A percentile compares a stretch with the other conserved stretches of the same genome.
Evolutionary conservation across 2,329 filamentous ascomycete species (phyloP).

Genomic region (Dactylellina parvicollis): DNA sequence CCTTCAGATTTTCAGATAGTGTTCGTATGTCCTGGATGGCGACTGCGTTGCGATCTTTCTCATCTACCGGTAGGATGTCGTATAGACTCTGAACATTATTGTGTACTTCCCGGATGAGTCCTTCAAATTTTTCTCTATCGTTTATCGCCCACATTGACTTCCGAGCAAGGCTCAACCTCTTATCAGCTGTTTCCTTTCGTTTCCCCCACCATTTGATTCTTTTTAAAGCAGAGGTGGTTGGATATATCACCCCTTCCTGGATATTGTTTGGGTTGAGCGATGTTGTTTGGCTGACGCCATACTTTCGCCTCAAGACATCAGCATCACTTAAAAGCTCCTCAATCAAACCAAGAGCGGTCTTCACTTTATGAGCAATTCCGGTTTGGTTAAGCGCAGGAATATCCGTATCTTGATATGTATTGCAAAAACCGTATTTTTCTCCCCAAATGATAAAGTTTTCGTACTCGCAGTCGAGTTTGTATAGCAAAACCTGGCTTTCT

Average conservation of each 20-base stretch:
- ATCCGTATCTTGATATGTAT: too few species aligned
- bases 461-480: slow-evolving; percentile 13
- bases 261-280: too few species aligned
- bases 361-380: too few species aligned
- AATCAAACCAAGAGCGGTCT: too few species aligned
- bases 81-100: slow-evolving; percentile 9
- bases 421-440: neutral
- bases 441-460: slow-evolving; percentile 18
- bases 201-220: slow-evolving; percentile 6
- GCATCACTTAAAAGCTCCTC: too few species aligned
- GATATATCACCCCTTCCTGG: too few species aligned
- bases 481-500: slow-evolving; percentile 11
- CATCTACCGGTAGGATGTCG: neutral
- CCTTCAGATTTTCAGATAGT: neutral
- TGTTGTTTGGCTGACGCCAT: too few species aligned
- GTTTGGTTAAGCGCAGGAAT: too few species aligned
- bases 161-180: neutral
- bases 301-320: too few species aligned
- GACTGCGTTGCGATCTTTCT: slow-evolving; percentile 1
- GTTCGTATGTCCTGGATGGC: slow-evolving; percentile 10
- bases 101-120: neutral
- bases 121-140: slow-evolving; percentile 5
- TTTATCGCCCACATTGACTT: slow-evolving; percentile 10
- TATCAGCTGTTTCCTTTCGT: neutral
- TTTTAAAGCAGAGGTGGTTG: slow-evolving; percentile 1